Evolutionary conservation across 2,329 filamentous ascomycete species (phyloP), one percentile per base, ranked within the genome.

Genomic region (Hymenoscyphus scutula): DNA sequence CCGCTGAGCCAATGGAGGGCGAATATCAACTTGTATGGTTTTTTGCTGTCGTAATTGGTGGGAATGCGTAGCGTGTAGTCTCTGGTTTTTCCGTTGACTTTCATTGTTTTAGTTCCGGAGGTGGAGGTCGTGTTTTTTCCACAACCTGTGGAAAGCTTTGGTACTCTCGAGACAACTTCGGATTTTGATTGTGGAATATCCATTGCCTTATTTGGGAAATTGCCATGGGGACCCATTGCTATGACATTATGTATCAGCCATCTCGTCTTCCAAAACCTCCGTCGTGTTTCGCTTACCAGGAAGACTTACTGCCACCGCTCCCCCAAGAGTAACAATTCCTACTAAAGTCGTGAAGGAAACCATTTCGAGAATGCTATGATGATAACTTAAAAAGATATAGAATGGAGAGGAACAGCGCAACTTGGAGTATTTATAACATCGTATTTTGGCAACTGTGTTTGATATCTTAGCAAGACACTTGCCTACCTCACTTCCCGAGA

Each of bases 21-120:
- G 65, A 79, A 79, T 62, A 82, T 75, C 38, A 80, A 72, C 45
- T 74, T 74, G 68, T 80, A 76, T 1, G 74, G 71, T 27, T 72
- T 72, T 63, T 65, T 74, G 51, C 68, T 69, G 66, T 80, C 71
- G 68, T 81, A 81, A 69, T 75, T 73, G 25, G 71, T 69, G 5
- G 78, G 77, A 8, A 78, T 60, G 58, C 73, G 69, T 53, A 80
- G 67, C 66, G 76, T 75, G 69, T 77, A 80, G 64, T 76, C 66
- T 13, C 78, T 74, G 37, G 67, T 69, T 64, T 75, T 74, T 64
- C 73, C 74, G 61, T 77, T 76, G 58, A 80, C 73, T 10, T 68
- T 74, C 59, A 76, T 71, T 45, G 68, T 72, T 62, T 76, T 71
- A 53, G 70, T 69, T 45, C 74, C 74, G 61, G 68, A 71, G 23